These are phyloP conservation scores for Lipomyces mesembrius DNA, from an alignment of 805 yeast genomes.

Conservation along the genomic window DNA sequence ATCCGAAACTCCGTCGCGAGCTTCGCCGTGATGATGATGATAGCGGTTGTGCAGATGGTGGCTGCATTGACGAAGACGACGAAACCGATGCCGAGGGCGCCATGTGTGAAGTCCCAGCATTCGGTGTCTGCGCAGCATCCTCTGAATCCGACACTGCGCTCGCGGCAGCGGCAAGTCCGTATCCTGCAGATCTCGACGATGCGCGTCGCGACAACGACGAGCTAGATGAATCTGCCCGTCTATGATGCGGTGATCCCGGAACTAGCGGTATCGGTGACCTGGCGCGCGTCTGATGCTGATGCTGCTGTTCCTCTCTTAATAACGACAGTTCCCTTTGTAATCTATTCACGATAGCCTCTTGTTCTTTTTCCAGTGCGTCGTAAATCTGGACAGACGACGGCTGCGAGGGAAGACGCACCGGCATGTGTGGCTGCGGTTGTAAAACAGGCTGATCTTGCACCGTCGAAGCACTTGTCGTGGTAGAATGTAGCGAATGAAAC, in stretches of 20 bases:
- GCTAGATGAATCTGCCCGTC: slow-evolving; percentile 42
- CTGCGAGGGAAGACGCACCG: slow-evolving; percentile 31
- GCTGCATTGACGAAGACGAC: slow-evolving; percentile 9
- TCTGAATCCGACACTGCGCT: slow-evolving; percentile 37
- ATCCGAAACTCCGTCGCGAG: slow-evolving; percentile 40
- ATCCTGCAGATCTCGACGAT: slow-evolving; percentile 38
- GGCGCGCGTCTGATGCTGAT: slow-evolving; percentile 27
- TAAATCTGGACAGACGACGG: slow-evolving; percentile 42
- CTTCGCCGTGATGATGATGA: slow-evolving; percentile 33
- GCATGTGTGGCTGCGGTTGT: slow-evolving; percentile 15
- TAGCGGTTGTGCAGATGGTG: slow-evolving; percentile 19
- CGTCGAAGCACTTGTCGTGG: slow-evolving; percentile 21
- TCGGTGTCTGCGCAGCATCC: slow-evolving; percentile 19
- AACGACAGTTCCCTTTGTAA: slow-evolving; percentile 64
- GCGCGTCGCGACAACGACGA: slow-evolving; percentile 42
- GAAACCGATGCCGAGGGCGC: slow-evolving; percentile 3
- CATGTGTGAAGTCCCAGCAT: slow-evolving; percentile 6
- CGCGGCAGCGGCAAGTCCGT: slow-evolving; percentile 21
- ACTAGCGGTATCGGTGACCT: slow-evolving; percentile 23
- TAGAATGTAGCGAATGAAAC: slow-evolving; percentile 23
- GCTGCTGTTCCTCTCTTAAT: slow-evolving; percentile 56
- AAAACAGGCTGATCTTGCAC: slow-evolving; percentile 13
- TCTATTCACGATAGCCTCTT: slow-evolving; percentile 72
- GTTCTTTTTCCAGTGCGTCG: slow-evolving; percentile 65
- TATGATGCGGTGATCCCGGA: slow-evolving; percentile 10